A percentile compares a stretch with the other conserved stretches of the same genome.
phyloP scores from a whole-genome alignment of 1,139 yeast genomes.

The Eremothecium coryli region DNA sequence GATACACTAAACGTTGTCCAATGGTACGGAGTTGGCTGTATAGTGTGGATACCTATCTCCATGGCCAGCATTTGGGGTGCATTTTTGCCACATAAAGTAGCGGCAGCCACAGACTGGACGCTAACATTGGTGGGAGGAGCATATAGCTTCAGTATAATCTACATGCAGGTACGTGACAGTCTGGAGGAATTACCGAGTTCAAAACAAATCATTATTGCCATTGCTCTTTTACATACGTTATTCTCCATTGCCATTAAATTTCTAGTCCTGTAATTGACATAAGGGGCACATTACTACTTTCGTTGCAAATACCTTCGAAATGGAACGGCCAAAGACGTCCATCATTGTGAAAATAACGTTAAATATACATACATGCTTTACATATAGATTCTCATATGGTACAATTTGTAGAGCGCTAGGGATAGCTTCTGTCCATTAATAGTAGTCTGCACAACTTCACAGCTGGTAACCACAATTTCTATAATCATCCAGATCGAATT shows the following conservation, averaged over 20 bases:
- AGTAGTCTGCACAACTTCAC: neutral
- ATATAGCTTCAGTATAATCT: conserved; percentile 11
- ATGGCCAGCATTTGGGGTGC: conserved; percentile 11
- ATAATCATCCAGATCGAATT: conserved; percentile 23
- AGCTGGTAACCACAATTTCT: conserved; percentile 19
- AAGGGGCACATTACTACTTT: too few relatives aligned
- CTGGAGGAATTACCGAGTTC: conserved; percentile 5
- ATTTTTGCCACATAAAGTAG: conserved; percentile 7
- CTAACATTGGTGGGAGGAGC: conserved; percentile 12
- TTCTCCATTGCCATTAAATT: conserved; percentile 17
- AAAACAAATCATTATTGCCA: conserved; percentile 8
- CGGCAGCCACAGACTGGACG: conserved; percentile 9
- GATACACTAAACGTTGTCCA: conserved; percentile 16
- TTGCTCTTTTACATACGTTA: conserved; percentile 14
- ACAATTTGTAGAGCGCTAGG: too few relatives aligned
- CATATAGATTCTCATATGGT: too few relatives aligned
- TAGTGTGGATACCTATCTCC: conserved; percentile 24
- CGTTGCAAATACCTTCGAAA: too few relatives aligned
- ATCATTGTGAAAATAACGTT: too few relatives aligned
- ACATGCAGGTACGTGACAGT: conserved; percentile 7
- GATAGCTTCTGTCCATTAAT: conserved; percentile 1
- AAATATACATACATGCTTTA: too few relatives aligned
- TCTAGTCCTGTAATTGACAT: conserved; percentile 13
- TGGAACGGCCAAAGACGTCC: too few relatives aligned
- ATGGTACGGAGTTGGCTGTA: conserved; percentile 24